Conservation (phyloP, 2,329 filamentous ascomycete genomes). For the Ophiostoma sp. region DNA sequence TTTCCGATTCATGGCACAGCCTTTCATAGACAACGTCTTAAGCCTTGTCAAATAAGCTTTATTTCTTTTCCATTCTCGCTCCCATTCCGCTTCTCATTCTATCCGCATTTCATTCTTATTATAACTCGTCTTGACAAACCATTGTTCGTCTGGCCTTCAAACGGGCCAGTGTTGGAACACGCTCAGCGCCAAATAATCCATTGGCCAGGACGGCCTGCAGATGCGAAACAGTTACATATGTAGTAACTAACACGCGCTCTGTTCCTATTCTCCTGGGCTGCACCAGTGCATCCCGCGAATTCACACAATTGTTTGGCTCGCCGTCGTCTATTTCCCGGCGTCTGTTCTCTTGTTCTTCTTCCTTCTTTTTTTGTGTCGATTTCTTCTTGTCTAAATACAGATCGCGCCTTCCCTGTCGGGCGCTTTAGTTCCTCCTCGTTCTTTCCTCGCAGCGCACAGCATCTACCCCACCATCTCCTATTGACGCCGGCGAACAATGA, state of each 20-base stretch:
- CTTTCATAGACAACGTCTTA: not conserved
- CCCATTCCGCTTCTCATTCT: not conserved
- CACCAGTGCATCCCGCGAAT: not conserved
- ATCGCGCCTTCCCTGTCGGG: not conserved
- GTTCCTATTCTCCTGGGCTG: not conserved
- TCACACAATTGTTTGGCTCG: not conserved
- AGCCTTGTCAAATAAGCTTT: not conserved
- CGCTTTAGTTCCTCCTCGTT: slow-evolving; percentile 4
- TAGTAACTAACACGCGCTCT: not conserved
- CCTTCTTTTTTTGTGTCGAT: not conserved
- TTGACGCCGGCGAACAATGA: slow-evolving; percentile 20
- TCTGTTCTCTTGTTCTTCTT: not conserved
- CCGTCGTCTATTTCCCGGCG: not conserved
- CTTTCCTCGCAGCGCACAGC: not conserved
- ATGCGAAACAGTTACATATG: slow-evolving; percentile 24
- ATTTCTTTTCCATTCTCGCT: not conserved
- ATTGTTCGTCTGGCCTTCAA: slow-evolving; percentile 1
- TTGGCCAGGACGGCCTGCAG: slow-evolving; percentile 24
- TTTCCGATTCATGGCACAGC: not conserved
- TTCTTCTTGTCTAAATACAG: not conserved
- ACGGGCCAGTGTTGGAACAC: slow-evolving; percentile 18
- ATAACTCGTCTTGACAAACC: not conserved
- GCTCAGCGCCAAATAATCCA: slow-evolving; percentile 26
- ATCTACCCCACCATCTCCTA: slow-evolving; percentile 3
- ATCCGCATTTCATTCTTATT: not conserved